phyloP scores from a whole-genome alignment of 1,284 basidiomycete genomes.

The Rhodotorula sp. region DNA sequence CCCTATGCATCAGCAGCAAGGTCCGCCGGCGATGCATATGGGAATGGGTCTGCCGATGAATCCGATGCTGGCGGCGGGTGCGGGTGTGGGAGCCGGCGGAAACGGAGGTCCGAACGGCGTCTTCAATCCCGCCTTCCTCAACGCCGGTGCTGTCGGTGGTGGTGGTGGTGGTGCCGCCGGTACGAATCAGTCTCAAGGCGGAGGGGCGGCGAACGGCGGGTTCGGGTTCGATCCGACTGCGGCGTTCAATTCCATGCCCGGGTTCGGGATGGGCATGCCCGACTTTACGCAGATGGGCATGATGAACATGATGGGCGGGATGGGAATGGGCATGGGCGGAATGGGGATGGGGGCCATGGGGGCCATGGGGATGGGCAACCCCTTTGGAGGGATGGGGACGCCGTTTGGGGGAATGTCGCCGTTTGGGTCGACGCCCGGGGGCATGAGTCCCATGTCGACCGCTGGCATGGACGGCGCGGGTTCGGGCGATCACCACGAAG shows the following conservation, averaged over 20 bases:
- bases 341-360: conserved; percentile 8
- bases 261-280: conserved; percentile 5
- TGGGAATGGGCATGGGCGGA: conserved; percentile 11
- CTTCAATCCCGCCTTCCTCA: conserved; percentile 9
- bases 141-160: too few species aligned
- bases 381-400: not conserved
- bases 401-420: conserved; percentile 3
- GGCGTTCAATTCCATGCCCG: conserved; percentile 8
- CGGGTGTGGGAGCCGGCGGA: not conserved
- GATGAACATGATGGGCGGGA: conserved; percentile 6
- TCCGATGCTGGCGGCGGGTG: not conserved
- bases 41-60: conserved; percentile 3
- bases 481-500: not conserved
- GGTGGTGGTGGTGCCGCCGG: not conserved
- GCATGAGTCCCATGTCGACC: not conserved
- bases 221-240: conserved; percentile 2
- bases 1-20: not conserved
- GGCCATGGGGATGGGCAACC: not conserved
- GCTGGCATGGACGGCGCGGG: not conserved
- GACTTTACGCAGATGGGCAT: conserved; percentile 7
- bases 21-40: not conserved
- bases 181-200: not conserved
- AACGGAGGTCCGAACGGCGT: not conserved
- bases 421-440: not conserved
- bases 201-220: not conserved